Percentiles rank a stretch among this genome's conserved stretches.
phyloP scores from a whole-genome alignment of 2,329 filamentous ascomycete genomes.

The Orbilia blumenaviensis region DNA sequence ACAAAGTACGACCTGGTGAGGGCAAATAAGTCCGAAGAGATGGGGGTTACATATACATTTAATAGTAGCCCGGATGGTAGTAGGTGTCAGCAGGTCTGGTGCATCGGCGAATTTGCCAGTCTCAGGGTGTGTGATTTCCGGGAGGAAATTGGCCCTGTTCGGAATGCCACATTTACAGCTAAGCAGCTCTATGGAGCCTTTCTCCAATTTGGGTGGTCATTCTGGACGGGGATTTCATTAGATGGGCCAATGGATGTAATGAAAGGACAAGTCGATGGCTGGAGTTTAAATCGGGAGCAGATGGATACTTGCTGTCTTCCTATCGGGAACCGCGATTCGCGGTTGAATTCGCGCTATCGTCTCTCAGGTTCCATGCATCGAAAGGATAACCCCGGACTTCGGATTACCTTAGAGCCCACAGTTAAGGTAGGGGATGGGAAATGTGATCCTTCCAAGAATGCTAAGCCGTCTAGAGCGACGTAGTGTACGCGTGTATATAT shows the following conservation, averaged over 20 bases:
- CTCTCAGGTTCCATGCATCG: background rate
- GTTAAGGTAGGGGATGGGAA: background rate
- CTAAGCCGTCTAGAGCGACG: no score
- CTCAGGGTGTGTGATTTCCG: slow-evolving; percentile 8
- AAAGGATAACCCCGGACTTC: background rate
- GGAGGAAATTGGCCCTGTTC: background rate
- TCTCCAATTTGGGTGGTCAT: background rate
- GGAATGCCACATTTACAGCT: background rate
- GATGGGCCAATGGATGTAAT: no score
- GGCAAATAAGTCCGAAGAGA: background rate
- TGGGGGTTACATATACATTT: background rate
- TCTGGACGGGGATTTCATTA: slow-evolving; percentile 8
- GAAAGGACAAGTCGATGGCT: background rate
- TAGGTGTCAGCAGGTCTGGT: slow-evolving; percentile 23
- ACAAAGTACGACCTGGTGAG: background rate
- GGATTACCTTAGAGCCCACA: background rate
- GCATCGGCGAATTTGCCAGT: slow-evolving; percentile 16
- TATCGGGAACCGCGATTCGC: no score
- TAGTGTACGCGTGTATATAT: no score
- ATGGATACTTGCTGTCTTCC: background rate
- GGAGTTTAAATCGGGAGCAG: background rate
- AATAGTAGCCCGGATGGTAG: background rate
- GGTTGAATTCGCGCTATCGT: no score
- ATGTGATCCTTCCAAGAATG: background rate
- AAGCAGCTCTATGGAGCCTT: background rate